Evolutionary conservation across 2,329 filamentous ascomycete genomes (phyloP), one percentile per base, ranked within the genome.

Genomic region (Didymellaceae sp.): DNA sequence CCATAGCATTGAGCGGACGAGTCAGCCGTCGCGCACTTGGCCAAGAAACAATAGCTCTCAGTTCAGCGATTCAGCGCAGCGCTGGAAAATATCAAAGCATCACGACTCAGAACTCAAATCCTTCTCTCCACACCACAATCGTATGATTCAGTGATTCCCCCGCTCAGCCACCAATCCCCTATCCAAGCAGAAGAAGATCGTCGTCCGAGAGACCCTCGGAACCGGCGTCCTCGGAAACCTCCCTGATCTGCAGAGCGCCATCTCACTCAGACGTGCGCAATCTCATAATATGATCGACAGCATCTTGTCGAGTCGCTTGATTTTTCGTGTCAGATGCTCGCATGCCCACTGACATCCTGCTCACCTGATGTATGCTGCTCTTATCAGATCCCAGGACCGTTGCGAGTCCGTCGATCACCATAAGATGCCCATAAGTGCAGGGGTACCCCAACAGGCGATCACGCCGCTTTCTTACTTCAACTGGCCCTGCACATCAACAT

Each of bases 401-500:
- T 51, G 31, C 42, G 24, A 25, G 14, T n/a, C 18, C 2, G 14
- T 31, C 2, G 48, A 45, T 51, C 48, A 45, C 18, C 48, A 41
- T 21, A 22, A 13, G 24, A 35, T 35, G 16, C 9, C 21, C 31
- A 26, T 7, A 2, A 10, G 5, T n/a, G 37, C 48, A 41, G 48
- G 48, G 48, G 16, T 45, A 39, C n/a, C 48, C 48, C 37, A n/a
- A 17, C 48, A 20, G 41, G 8, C 11, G 48, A 32, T 41, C 31
- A 20, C 13, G 24, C 25, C 35, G 20, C 41, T 41, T 35, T 31
- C 20, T 22, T 20, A 26, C 20, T 25, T 45, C 48, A 35, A 32
- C 25, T 51, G 48, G 48, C 48, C 48, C 35, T 45, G 48, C 41
- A 41, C 48, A 37, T 45, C 48, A 41, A 18, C 47, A 41, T 45